Conservation (phyloP, 2,329 filamentous ascomycete genomes). For the Pestalotiopsis sp. region DNA sequence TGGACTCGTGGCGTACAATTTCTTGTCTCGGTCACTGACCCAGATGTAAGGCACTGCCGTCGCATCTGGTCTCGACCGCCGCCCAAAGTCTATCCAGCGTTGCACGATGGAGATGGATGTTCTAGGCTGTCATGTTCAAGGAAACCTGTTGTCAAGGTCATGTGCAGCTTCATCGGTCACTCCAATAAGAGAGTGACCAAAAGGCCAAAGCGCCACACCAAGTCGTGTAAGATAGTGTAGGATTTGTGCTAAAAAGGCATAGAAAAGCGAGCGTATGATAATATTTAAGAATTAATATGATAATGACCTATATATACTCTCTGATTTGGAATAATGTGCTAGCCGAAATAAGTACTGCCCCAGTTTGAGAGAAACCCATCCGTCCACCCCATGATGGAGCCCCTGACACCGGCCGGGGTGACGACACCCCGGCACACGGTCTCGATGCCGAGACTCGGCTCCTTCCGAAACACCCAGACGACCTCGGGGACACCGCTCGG, state of each 20-base stretch:
- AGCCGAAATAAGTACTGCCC: slow-evolving; percentile 8
- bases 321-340: background rate
- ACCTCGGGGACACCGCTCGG: slow-evolving; percentile 4
- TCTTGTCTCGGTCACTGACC: background rate
- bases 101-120: no score
- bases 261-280: background rate
- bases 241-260: background rate
- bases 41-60: background rate
- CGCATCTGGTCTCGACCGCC: background rate
- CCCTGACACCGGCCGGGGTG: background rate
- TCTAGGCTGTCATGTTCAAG: no score
- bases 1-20: background rate
- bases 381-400: slow-evolving; percentile 9
- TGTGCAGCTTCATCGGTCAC: background rate
- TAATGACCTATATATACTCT: background rate
- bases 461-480: slow-evolving; percentile 7
- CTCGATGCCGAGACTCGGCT: slow-evolving; percentile 7
- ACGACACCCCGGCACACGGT: slow-evolving; percentile 6
- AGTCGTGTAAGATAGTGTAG: background rate
- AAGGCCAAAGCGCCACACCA: background rate
- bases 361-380: slow-evolving; percentile 9
- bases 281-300: background rate
- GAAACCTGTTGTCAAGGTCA: no score
- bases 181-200: background rate
- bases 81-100: background rate